Base-by-base conservation (phyloP, 306 rosid genomes). In the Quercus variabilis region DNA sequence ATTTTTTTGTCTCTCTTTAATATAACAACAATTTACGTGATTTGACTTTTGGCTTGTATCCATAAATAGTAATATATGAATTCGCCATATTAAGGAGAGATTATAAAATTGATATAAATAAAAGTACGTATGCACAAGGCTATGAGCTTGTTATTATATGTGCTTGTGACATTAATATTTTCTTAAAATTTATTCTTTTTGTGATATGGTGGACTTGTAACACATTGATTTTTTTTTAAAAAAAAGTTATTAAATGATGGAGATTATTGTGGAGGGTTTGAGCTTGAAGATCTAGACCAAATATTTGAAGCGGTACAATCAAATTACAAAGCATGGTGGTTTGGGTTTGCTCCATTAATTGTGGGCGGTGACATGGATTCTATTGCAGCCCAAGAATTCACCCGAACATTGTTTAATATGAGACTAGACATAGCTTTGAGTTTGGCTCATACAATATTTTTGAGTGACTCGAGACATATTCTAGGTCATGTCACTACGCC, bases 311-410 rank as follows among this genome's bases (percentile, higher is more conserved):
- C 92, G 0, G 83, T 92, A 89, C 81, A 46, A 33, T 57, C 86
- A 21, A 93, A 92, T 72, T 90, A 89, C 90, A 86, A 93, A 84
- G 93, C 98, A 1, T 93, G 97, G 92, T 93, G 97, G 46, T 83
- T 89, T 0, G 96, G 96, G 0, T 93, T 91, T 19, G 98, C 98
- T 15, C 98, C 97, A 1, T 64, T 93, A 38, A 88, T 90, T 0
- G 88, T 92, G 1, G 96, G 98, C 0, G 96, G 98, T 0, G 97
- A 93, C 79, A 81, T 93, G 97, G 96, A 92, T 0, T 93, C 94
- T 3, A 87, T 85, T 31, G 91, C 90, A 17, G 92, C 92, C 20
- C 98, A 91, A 58, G 97, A 92, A 71, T 92, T 93, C 49, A 90
- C 97, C 62, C 52, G 97, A 71, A 90, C 98, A 17, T 59, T 90